Conservation (phyloP, 2,329 filamentous ascomycete genomes). For the Arachnomyces sp. region DNA sequence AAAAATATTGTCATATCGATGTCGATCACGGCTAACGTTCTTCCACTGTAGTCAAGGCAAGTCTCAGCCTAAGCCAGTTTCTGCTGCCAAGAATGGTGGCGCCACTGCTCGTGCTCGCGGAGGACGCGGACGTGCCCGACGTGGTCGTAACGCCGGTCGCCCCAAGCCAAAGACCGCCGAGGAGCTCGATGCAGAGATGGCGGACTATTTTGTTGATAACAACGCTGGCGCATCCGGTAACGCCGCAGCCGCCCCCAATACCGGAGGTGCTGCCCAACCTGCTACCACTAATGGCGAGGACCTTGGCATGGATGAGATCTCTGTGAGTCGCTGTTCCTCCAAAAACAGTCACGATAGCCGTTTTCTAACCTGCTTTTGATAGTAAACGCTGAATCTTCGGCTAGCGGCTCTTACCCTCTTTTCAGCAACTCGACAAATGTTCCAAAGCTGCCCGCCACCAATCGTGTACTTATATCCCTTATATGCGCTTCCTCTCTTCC, state of each 20-base stretch:
- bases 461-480: too few species aligned
- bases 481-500: too few species aligned
- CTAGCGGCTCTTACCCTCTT: too few species aligned
- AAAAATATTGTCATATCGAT: conserved; percentile 8
- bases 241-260: conserved; percentile 33
- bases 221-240: conserved; percentile 34
- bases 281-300: conserved; percentile 45
- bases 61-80: conserved; percentile 71
- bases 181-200: conserved; percentile 96
- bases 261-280: conserved; percentile 40
- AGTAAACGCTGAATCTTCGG: too few species aligned
- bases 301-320: conserved; percentile 51
- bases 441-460: too few species aligned
- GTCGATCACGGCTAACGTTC: conserved; percentile 10
- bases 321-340: conserved; percentile 31
- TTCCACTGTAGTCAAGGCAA: conserved; percentile 49
- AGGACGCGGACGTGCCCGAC: conserved; percentile 45
- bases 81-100: conserved; percentile 60
- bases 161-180: conserved; percentile 82
- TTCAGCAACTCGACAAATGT: too few species aligned
- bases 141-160: conserved; percentile 55
- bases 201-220: conserved; percentile 68
- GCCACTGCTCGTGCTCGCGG: conserved; percentile 30
- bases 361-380: conserved; percentile 1
- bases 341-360: conserved; percentile 2